These are phyloP conservation scores for Haplosporangium sp. DNA, from an alignment of 371 early-diverging fungal genomes.

Conservation along the genomic window DNA sequence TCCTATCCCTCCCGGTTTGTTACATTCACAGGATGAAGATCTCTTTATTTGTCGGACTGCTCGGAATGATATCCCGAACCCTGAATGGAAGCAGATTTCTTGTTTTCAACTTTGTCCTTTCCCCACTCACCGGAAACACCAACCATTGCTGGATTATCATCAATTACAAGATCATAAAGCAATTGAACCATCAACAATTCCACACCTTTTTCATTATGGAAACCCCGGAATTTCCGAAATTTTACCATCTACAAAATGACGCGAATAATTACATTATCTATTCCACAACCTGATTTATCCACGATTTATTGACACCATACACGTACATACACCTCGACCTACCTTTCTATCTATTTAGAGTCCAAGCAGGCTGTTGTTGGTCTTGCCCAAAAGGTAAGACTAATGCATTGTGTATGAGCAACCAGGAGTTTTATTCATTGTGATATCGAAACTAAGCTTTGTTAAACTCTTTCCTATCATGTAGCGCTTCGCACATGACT, in stretches of 20 bases:
- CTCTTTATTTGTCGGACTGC: neutral
- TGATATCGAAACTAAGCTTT: neutral
- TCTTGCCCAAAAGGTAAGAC: slow-evolving; percentile 49
- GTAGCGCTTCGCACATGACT: slow-evolving; percentile 77
- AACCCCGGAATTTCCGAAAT: slow-evolving; percentile 8
- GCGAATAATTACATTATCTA: neutral
- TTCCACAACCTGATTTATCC: neutral
- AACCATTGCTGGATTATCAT: no score
- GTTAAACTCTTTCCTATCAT: neutral
- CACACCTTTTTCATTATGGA: neutral
- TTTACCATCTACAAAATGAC: neutral
- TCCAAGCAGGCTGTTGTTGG: slow-evolving; percentile 46
- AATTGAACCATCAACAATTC: neutral
- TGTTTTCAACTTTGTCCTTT: no score
- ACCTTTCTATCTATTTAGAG: slow-evolving; percentile 22
- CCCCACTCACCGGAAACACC: neutral
- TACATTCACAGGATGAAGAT: neutral
- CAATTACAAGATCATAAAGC: no score
- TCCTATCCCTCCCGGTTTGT: neutral
- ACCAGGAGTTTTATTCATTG: neutral
- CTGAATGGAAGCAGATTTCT: no score
- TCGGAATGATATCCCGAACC: no score
- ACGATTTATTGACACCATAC: neutral
- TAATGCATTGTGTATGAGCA: neutral
- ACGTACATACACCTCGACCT: neutral